Evolutionary conservation across 2,329 filamentous ascomycete species (phyloP), one percentile per base, ranked within the genome.

Genomic region (Colletotrichum musicola): DNA sequence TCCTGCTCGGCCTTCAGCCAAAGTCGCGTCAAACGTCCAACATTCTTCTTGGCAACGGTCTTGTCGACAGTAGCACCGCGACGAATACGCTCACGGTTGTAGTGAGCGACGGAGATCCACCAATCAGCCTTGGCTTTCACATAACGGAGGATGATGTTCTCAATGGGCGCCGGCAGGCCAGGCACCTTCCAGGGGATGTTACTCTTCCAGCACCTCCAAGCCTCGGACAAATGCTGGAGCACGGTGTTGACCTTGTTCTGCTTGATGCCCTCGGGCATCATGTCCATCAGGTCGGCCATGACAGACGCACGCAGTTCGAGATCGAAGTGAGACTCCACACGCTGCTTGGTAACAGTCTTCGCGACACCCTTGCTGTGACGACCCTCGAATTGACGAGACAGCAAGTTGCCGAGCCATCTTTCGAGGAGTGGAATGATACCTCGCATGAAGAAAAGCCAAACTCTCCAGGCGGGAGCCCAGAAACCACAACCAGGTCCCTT

Each of bases 161-260:
- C 96, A 71, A 99, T 98, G 0, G 96, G 95, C 14, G 97, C 97
- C 47, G 96, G 96, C 69, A 99, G 82, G 44, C 96, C 97, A 59
- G 96, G 96, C 3, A 99, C 96, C 84, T 99, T 99, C 96, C 96
- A 99, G 0, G 96, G 96, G 73, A 99, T 99, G 77, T 99, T 99
- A 82, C 95, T 98, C 90, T 99, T 99, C 96, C 96, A 99, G 84
- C 96, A 99, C 83, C 96, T 89, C 96, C 96, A 99, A 14, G 96
- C 96, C 83, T 99, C 96, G 0, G 95, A 98, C 49, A 99, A 83
- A 86, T 99, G 97, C 77, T 98, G 96, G 62, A 99, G 84, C 51
- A 99, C 95, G 1, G 95, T 97, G 80, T 99, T 97, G 80, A 99
- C 94, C 83, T 99, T 99, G 84, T 96, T 99, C 79, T 99, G 96